Percentiles rank a stretch among this genome's conserved stretches.
Evolutionary conservation across 805 yeast species (phyloP).

Genomic region (Yamadazyma endophytica): DNA sequence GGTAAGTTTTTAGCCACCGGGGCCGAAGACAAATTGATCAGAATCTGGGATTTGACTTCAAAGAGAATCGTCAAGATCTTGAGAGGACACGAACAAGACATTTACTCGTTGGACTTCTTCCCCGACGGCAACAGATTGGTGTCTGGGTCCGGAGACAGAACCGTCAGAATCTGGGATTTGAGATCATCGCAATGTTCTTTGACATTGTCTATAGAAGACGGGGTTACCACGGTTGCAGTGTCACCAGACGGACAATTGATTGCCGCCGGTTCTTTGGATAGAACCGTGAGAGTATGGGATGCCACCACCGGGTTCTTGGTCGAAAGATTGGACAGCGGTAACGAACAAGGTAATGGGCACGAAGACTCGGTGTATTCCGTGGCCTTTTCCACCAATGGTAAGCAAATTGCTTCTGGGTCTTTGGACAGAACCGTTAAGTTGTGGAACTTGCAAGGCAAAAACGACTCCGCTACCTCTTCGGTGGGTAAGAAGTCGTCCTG

Average conservation of each 20-base stretch:
- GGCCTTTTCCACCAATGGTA: constrained; percentile 86
- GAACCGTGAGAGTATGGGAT: constrained; percentile 97
- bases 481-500: constrained; percentile 50
- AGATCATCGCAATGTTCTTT: constrained; percentile 83
- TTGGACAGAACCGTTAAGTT: constrained; percentile 93
- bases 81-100: constrained; percentile 96
- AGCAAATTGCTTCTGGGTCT: constrained; percentile 90
- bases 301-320: constrained; percentile 87
- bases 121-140: constrained; percentile 91
- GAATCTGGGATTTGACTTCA: constrained; percentile 93
- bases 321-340: constrained; percentile 87
- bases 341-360: constrained; percentile 87
- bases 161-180: constrained; percentile 95
- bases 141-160: constrained; percentile 94
- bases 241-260: constrained; percentile 91
- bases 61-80: constrained; percentile 80
- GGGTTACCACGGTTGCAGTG: constrained; percentile 96
- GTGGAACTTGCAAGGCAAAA: constrained; percentile 80
- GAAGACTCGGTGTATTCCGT: constrained; percentile 94
- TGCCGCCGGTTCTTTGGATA: constrained; percentile 95
- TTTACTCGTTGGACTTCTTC: constrained; percentile 91
- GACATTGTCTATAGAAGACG: constrained; percentile 90
- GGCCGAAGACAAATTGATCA: constrained; percentile 83
- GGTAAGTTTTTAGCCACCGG: constrained; percentile 89
- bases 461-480: constrained; percentile 16